Evolutionary conservation across 495 filamentous ascomycete genomes (phyloP), one percentile per base, ranked within the genome.

Genomic region (Hypoxylon cercidicola): DNA sequence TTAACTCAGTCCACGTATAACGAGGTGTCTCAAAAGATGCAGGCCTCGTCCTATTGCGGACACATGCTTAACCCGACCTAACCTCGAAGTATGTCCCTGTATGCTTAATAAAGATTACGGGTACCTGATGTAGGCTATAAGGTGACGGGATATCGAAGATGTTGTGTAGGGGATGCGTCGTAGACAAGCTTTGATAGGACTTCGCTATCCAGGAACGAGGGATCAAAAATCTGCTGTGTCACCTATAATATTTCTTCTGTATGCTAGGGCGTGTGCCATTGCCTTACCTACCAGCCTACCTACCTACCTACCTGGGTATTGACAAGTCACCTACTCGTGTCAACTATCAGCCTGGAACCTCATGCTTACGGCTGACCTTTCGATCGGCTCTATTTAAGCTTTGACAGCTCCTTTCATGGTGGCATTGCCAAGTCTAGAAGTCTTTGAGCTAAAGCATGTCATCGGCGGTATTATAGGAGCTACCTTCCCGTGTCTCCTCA

Each of bases 81-180:
- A 58, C 1, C 54, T 46, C 47, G 41, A 51, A 49, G 58, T 37
- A 55, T 35, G 8, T 16, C 28, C 48, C 10, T 19, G 45, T 32
- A 55, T 28, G 50, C 21, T 46, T 44, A 53, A 63, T 63, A 55
- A 55, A 47, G 8, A 10, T 7, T 10, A 47, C 60, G 65, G 60
- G 55, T 68, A 68, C 55, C 65, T 68, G 65, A 56, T 32, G 63
- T 23, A 37, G 55, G 13, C 16, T 13, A 62, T 59, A 49, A 35
- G 52, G 28, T 37, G 23, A 49, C 39, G 25, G 40, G 37, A 40
- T 40, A 4, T 40, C 15, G 37, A 9, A 16, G 3, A 43, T 7
- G 40, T 19, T 10, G 16, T 19, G 40, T 18, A 9, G 30, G 8
- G 9, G 30, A 32, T 11, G 30, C 30, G 9, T 32, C 30, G 30